Evolutionary conservation across 352 stramenopile species (phyloP).

Genomic region (Phytophthora pisi): DNA sequence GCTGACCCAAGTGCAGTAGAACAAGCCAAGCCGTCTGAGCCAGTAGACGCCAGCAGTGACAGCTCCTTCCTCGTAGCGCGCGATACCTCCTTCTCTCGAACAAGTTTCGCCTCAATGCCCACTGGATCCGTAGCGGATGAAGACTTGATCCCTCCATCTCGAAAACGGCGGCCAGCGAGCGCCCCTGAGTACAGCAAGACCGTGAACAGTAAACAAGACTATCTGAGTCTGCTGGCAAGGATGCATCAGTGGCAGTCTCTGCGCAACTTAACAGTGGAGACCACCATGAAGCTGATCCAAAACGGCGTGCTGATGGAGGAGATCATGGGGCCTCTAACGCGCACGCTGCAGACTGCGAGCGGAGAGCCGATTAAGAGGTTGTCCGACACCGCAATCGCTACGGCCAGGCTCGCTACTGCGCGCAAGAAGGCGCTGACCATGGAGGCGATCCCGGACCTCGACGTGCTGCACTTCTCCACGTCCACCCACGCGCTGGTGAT

Average conservation of each 20-base stretch:
- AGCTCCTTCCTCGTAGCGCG: constrained; percentile 15
- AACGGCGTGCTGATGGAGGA: constrained; percentile 55
- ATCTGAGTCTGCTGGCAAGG: constrained; percentile 37
- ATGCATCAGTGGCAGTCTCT: constrained; percentile 60
- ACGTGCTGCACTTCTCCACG: constrained; percentile 24
- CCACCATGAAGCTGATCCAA: constrained; percentile 68
- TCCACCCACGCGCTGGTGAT: constrained; percentile 41
- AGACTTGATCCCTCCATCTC: background rate
- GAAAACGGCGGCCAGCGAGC: constrained; percentile 24
- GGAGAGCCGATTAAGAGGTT: constrained; percentile 5
- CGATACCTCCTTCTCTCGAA: constrained; percentile 17
- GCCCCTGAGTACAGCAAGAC: constrained; percentile 25
- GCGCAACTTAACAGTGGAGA: constrained; percentile 65
- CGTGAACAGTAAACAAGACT: constrained; percentile 27
- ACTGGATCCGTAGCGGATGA: constrained; percentile 2
- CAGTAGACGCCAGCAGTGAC: background rate
- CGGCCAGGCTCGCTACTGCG: background rate
- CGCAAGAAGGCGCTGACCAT: constrained; percentile 35
- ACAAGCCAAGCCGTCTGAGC: background rate
- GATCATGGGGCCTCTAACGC: constrained; percentile 46
- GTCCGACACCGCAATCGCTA: background rate
- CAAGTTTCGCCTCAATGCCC: constrained; percentile 11
- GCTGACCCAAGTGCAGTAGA: background rate
- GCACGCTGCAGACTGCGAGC: constrained; percentile 18
- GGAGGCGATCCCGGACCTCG: constrained; percentile 29